A percentile compares a stretch with the other conserved stretches of the same genome.
Conservation (phyloP, 225 moss, liverwort and hornwort genomes). For the Pseudoscleropodium purum region DNA sequence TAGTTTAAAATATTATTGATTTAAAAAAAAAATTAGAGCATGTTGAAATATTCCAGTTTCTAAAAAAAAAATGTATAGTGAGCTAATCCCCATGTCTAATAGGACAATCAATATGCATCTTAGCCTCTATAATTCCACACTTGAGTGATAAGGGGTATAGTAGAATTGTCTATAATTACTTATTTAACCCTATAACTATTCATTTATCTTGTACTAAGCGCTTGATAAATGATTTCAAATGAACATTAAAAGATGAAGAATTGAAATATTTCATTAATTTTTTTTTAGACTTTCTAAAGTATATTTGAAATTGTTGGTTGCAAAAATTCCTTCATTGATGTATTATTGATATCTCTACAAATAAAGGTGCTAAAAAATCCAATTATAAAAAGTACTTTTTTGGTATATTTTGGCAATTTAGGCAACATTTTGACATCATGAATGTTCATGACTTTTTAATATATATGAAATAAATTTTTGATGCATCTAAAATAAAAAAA, state of each 20-base stretch:
- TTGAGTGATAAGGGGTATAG: rapidly evolving
- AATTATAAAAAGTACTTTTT: not conserved
- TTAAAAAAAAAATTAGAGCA: not conserved
- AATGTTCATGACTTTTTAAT: rapidly evolving
- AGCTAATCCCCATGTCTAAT: rapidly evolving
- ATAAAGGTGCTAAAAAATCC: not conserved
- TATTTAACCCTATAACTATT: not conserved
- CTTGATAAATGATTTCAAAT: not conserved
- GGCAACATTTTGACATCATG: not conserved
- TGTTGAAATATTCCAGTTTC: not conserved
- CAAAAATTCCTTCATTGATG: not conserved
- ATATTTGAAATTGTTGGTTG: not conserved
- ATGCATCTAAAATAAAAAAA: not conserved
- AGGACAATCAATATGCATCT: not conserved
- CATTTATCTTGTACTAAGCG: not conserved
- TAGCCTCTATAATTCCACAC: rapidly evolving
- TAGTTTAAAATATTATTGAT: not conserved
- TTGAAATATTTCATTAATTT: not conserved
- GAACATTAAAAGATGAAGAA: not conserved
- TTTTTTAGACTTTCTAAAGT: too few relatives aligned
- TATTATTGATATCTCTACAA: not conserved
- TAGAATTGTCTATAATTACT: not conserved
- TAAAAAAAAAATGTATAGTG: not conserved
- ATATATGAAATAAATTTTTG: not conserved
- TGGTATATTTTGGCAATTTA: not conserved